These are phyloP conservation scores for Mycena alexandri DNA, from an alignment of 768 basidiomycete genomes.

Conservation along the genomic window DNA sequence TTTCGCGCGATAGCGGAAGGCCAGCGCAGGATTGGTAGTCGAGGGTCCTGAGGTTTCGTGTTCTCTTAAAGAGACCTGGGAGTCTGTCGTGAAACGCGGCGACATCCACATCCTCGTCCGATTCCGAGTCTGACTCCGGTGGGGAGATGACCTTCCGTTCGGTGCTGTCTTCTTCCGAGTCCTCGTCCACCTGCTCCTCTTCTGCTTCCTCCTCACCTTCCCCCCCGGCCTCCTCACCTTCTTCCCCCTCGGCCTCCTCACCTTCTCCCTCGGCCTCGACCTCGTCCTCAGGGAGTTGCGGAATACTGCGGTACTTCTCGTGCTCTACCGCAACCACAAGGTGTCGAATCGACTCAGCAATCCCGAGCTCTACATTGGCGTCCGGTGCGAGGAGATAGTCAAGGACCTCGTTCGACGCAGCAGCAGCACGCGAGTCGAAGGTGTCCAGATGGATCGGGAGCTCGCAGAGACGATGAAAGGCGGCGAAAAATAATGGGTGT, in stretches of 20 bases:
- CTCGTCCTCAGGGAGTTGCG: neutral
- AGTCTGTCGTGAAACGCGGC: conserved; percentile 24
- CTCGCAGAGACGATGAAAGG: conserved; percentile 21
- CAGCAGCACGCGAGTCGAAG: neutral
- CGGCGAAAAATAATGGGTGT: conserved; percentile 7
- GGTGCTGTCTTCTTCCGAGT: no score
- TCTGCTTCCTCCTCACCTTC: no score
- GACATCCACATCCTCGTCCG: conserved; percentile 9
- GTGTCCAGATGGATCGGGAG: conserved; percentile 35
- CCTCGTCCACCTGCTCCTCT: no score
- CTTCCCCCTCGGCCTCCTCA: no score
- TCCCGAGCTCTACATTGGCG: neutral
- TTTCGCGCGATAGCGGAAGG: conserved; percentile 14
- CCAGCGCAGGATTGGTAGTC: conserved; percentile 34
- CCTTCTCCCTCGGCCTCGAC: neutral
- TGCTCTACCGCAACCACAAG: conserved; percentile 20
- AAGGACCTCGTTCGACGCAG: conserved; percentile 12
- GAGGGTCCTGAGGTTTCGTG: conserved; percentile 26
- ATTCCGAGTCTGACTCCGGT: no score
- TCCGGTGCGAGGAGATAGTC: conserved; percentile 9
- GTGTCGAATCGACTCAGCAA: conserved; percentile 17
- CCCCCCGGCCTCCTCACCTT: no score
- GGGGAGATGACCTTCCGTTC: no score
- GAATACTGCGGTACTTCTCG: no score
- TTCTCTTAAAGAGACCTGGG: conserved; percentile 21